A percentile compares a stretch with the other conserved stretches of the same genome.
These are phyloP conservation scores for Candida namnaoensis DNA, from an alignment of 805 yeast genomes.

Conservation along the genomic window DNA sequence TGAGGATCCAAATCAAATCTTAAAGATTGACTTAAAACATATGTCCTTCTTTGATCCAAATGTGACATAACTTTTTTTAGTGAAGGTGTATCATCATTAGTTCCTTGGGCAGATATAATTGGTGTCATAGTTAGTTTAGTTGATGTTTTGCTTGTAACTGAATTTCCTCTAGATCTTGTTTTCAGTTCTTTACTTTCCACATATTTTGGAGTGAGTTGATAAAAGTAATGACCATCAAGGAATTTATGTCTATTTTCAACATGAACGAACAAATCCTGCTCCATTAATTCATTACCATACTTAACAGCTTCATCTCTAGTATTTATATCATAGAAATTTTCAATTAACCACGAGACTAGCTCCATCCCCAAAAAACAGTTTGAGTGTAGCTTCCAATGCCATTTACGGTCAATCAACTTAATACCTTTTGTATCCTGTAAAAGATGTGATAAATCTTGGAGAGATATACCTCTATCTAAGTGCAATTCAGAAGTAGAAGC, in stretches of 20 bases:
- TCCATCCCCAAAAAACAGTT: conserved; percentile 83
- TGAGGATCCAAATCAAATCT: conserved; percentile 70
- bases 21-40: conserved; percentile 59
- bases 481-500: conserved; percentile 16
- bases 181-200: conserved; percentile 21
- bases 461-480: conserved; percentile 40
- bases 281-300: conserved; percentile 75
- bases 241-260: conserved; percentile 79
- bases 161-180: conserved; percentile 5
- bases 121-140: conserved; percentile 11
- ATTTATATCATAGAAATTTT: conserved; percentile 69
- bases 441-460: conserved; percentile 49
- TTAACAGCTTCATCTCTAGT: conserved; percentile 76
- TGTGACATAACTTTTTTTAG: conserved; percentile 2
- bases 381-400: conserved; percentile 81
- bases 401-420: conserved; percentile 64
- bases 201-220: conserved; percentile 56
- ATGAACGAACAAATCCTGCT: conserved; percentile 63
- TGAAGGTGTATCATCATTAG: background rate
- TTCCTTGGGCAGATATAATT: conserved; percentile 3
- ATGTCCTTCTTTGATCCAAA: conserved; percentile 16
- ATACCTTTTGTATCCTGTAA: conserved; percentile 62
- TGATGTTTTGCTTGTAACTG: conserved; percentile 5
- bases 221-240: conserved; percentile 89
- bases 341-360: conserved; percentile 76